Percentiles rank a stretch among this genome's conserved stretches.
Conservation (phyloP, 164 flowering plant genomes). For the Chimonanthus praecox region DNA sequence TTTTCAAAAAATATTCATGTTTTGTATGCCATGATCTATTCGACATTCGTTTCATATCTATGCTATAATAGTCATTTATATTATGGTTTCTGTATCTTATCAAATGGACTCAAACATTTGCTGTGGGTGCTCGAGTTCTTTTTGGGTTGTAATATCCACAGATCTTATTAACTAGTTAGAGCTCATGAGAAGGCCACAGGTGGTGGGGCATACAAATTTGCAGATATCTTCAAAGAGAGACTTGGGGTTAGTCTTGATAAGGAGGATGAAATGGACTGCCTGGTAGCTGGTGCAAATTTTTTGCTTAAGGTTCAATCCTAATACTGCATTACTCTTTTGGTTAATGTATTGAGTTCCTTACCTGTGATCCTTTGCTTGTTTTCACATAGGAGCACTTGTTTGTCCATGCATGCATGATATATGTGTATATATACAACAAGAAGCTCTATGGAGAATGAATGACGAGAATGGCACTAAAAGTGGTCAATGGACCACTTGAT, state of each 20-base stretch:
- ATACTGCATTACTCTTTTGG: not conserved
- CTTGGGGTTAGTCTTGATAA: slow-evolving; percentile 93
- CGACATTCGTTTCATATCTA: not conserved
- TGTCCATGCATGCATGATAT: too few species aligned
- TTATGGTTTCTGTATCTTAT: not conserved
- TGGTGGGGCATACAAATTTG: slow-evolving; percentile 94
- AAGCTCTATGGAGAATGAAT: too few species aligned
- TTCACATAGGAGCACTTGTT: too few species aligned
- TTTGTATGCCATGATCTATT: not conserved
- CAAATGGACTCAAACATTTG: not conserved
- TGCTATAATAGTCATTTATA: too few species aligned
- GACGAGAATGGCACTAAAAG: too few species aligned
- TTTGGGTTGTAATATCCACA: not conserved
- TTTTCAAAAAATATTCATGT: too few species aligned
- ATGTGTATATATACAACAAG: too few species aligned
- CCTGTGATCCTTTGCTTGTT: too few species aligned
- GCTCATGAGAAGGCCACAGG: slow-evolving; percentile 84
- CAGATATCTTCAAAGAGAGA: slow-evolving; percentile 89
- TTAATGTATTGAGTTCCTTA: too few species aligned
- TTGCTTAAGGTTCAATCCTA: slow-evolving; percentile 64
- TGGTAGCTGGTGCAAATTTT: slow-evolving; percentile 95
- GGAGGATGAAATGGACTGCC: slow-evolving; percentile 98
- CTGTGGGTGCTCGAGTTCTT: not conserved
- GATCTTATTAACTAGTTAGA: slow-evolving; percentile 16
- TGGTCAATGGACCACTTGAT: too few species aligned